Evolutionary conservation across 2,329 filamentous ascomycete species (phyloP), one percentile per base, ranked within the genome.

Genomic region (Xylaria sp.): DNA sequence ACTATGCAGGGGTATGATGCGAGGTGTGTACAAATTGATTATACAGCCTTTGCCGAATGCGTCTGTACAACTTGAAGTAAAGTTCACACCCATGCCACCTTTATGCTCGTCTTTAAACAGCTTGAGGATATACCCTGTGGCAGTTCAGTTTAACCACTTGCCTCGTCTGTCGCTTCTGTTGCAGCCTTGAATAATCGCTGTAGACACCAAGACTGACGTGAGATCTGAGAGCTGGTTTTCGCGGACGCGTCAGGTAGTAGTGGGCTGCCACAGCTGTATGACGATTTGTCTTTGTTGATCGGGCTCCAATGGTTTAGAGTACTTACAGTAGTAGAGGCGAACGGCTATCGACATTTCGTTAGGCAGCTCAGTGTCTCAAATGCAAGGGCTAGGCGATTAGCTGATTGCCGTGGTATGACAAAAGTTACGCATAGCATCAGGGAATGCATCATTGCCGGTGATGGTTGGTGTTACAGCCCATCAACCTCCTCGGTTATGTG

Each of bases 291-390:
- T 28, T 28, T 28, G 28, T 28, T 28, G 28, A 28, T 28, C 3
- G 28, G 18, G 39, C 13, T n/a, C 44, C 10, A 20, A 51, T 51
- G 20, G 54, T 54, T 59, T 15, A 5, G 13, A 15, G 18, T 7
- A 41, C 18, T 15, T 44, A n/a, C n/a, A n/a, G n/a, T n/a, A 44
- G 41, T 18, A 44, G 15, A 51, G 55, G 48, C 37, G 51, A 57
- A 32, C 64, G 61, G 56, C 51, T 68, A 65, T 58, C 68, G 46
- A 44, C 60, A 57, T 65, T 56, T 46, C 44, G n/a, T 41, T 51
- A 48, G 15, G 32, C 56, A 52, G 44, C 6, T 46, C 18, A 54
- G 60, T 58, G 65, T 70, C 62, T 70, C 68, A 68, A 58, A 41
- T 61, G 25, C 44, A 48, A 51, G 34, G 32, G 56, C 60, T 58